Base-by-base conservation (phyloP, 208 protist genomes). In the Wallacemonas sp. region DNA sequence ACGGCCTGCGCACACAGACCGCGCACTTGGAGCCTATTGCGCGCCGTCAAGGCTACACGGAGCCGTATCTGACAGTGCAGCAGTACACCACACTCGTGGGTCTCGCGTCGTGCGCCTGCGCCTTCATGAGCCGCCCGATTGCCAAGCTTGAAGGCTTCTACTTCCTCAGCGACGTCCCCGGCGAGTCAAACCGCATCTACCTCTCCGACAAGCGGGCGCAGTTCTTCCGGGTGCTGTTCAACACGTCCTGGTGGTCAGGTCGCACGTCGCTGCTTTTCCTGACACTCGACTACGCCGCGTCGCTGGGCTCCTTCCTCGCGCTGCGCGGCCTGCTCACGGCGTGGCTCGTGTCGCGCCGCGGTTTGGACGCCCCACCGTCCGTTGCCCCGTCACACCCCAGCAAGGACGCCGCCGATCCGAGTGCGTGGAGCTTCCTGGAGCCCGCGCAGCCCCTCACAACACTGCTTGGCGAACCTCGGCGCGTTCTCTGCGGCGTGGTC, bases 101-200 rank as follows among this genome's bases (percentile, higher is more conserved):
- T 1, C 57, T 16, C 47, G 74, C 78, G 19, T 85, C 85, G 27
- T 19, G 66, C 30, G 32, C 64, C 4, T 72, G 77, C 2, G 73
- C 83, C n/a, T 66, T 55, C 12, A 46, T 82, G 47, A 72, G 62
- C 21, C 71, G 74, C 11, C 88, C 88, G 3, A 74, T 92, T 27
- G 44, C 43, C 9, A 81, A 88, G 39, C 61, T 92, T 8, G 73
- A 87, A 11, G 43, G 70, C n/a, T 87, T 94, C 54, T 94, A 87
- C 70, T 94, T 94, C 52, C 60, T 94, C 14, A 78, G 72, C 41
- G 85, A 94, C 48, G 84, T 92, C 1, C 85, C 88, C 0, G 88
- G 88, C 2, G 88, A 91, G 70, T 81, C 74, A 1, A 85, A 74
- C 21, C 88, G 85, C 44, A 81, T 90, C 30, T 87, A 78, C 39